Evolutionary conservation across 345 rosid species (phyloP), one percentile per base, ranked within the genome.

Genomic region (Gossypium thurberi): DNA sequence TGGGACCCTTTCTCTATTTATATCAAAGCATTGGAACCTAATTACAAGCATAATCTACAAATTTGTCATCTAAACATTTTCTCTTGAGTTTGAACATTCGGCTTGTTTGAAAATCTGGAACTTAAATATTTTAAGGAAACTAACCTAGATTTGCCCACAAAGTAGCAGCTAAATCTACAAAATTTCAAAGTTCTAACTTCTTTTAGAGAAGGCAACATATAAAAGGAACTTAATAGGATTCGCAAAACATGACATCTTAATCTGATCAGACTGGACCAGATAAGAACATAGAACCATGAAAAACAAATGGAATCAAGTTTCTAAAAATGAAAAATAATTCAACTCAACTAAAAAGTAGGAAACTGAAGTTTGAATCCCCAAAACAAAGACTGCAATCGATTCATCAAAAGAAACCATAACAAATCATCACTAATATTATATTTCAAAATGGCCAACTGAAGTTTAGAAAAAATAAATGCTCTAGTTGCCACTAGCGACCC

Each of bases 401-500:
- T 25, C 71, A 67, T 67, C 20, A 8, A 25, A 48, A 67, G 57
- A 1, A 47, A 69, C 44, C 46, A 69, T 33, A 28, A 28, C 23
- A 67, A 66, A 28, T 48, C 71, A 48, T 48, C 58, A 69, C n/a
- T 59, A 51, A 51, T 15, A 17, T 25, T 69, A 50, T 51, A 26
- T n/a, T 68, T n/a, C 25, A 44, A 63, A 65, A 50, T 50, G 46
- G 53, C 70, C 70, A 44, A 47, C 18, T 13, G 13, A 15, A 6
- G 56, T 20, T 6, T 44, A 65, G 53, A 65, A 53, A 56, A n/a
- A 6, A 37, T 53, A 55, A 70, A 53, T 40, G 50, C 48, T 57
- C 17, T 43, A 71, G 65, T 42, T 71, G 53, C 62, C 12, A 53
- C 18, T 9, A 40, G 10, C 56, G 63, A 70, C 64, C 48, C 61